Conservation (phyloP, 2,329 filamentous ascomycete species). For the Botrytis aclada region DNA sequence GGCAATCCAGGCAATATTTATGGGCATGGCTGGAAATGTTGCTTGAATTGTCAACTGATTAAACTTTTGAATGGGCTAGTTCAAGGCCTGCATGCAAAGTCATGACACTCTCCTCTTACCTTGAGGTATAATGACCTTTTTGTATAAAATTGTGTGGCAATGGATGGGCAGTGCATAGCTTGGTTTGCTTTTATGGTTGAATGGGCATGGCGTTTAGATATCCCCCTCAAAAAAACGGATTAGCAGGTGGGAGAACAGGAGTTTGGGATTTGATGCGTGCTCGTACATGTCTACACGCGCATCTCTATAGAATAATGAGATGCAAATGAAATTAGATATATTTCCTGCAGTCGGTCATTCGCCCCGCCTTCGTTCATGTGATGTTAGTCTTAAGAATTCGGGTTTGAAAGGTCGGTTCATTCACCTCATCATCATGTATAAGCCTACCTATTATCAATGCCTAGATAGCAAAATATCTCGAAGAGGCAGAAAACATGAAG, state of each 20-base stretch:
- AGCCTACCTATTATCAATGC: neutral
- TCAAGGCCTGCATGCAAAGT: neutral
- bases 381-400: neutral
- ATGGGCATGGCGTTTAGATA: slow-evolving; percentile 13
- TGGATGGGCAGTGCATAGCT: slow-evolving; percentile 2
- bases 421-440: neutral
- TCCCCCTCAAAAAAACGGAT: slow-evolving; percentile 10
- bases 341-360: neutral
- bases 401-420: neutral
- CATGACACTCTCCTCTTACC: slow-evolving; percentile 3
- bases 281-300: neutral
- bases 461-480: neutral
- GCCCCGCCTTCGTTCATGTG: neutral
- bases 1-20: slow-evolving; percentile 87
- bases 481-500: neutral
- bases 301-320: neutral
- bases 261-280: neutral
- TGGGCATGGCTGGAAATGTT: slow-evolving; percentile 86
- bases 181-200: neutral
- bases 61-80: neutral
- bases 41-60: slow-evolving; percentile 41
- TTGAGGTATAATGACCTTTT: neutral
- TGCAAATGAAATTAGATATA: neutral
- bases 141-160: neutral
- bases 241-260: neutral